Conservation (phyloP, 768 basidiomycete genomes). For the Amanita rimosa region DNA sequence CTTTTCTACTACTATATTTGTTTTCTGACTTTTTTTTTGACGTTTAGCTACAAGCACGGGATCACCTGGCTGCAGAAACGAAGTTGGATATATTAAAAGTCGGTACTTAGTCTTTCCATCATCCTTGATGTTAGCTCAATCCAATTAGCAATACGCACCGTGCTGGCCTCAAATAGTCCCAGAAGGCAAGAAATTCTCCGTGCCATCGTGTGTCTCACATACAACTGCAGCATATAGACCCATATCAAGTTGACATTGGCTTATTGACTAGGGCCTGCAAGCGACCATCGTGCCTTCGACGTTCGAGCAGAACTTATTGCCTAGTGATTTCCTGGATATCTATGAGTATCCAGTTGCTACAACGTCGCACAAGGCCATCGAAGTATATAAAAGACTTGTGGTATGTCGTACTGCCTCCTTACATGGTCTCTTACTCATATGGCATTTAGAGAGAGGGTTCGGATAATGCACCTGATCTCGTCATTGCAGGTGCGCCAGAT, state of each 20-base stretch:
- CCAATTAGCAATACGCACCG: slow-evolving; percentile 28
- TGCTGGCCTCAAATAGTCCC: slow-evolving; percentile 78
- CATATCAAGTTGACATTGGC: background rate
- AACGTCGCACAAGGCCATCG: slow-evolving; percentile 21
- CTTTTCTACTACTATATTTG: background rate
- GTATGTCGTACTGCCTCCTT: slow-evolving; percentile 11
- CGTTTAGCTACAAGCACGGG: slow-evolving; percentile 33
- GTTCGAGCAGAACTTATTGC: background rate
- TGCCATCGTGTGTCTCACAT: slow-evolving; percentile 47
- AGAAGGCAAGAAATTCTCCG: slow-evolving; percentile 75
- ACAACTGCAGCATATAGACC: background rate
- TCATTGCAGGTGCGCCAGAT: slow-evolving; percentile 3
- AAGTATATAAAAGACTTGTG: slow-evolving; percentile 26
- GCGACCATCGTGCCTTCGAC: slow-evolving; percentile 32
- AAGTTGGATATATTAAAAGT: slow-evolving; percentile 49
- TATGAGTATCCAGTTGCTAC: slow-evolving; percentile 28
- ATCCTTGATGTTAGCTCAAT: background rate
- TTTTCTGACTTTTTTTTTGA: slow-evolving; percentile 6
- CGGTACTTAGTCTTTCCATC: background rate
- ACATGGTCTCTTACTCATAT: background rate
- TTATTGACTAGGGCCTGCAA: slow-evolving; percentile 22
- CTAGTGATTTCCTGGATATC: slow-evolving; percentile 3
- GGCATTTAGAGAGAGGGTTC: slow-evolving; percentile 18
- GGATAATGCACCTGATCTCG: slow-evolving; percentile 24
- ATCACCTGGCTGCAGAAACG: slow-evolving; percentile 35